Percentiles rank a stretch among this genome's conserved stretches.
Conservation (phyloP, 2,329 filamentous ascomycete species). For the Saccharata proteae region DNA sequence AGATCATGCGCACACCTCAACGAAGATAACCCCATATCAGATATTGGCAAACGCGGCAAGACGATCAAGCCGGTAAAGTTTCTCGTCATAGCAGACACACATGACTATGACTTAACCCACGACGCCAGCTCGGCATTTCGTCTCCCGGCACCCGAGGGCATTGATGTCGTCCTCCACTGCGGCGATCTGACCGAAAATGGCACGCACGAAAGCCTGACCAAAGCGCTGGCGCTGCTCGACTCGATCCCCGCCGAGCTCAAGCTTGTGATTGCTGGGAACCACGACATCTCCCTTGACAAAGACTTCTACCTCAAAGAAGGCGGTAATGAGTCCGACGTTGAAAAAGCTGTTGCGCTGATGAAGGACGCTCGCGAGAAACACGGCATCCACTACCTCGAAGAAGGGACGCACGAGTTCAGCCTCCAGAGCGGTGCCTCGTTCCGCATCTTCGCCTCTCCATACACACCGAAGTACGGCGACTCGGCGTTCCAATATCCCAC, state of each 20-base stretch:
- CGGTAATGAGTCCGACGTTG: slow-evolving; percentile 13
- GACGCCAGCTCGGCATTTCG: slow-evolving; percentile 11
- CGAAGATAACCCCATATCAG: not conserved
- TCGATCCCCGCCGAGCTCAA: slow-evolving; percentile 43
- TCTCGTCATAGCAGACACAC: slow-evolving; percentile 34
- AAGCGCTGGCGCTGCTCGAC: slow-evolving; percentile 35
- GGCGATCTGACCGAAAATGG: slow-evolving; percentile 47
- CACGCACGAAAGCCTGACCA: slow-evolving; percentile 32
- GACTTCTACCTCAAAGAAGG: slow-evolving; percentile 28
- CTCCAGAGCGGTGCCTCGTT: slow-evolving; percentile 37
- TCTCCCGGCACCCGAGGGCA: slow-evolving; percentile 29
- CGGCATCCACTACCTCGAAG: slow-evolving; percentile 44
- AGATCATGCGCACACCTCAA: not conserved
- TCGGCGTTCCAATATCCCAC: slow-evolving; percentile 45
- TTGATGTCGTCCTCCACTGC: slow-evolving; percentile 45
- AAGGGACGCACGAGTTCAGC: slow-evolving; percentile 36
- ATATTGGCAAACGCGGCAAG: not conserved
- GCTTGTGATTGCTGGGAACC: slow-evolving; percentile 51
- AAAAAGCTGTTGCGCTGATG: slow-evolving; percentile 11
- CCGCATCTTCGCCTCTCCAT: slow-evolving; percentile 40
- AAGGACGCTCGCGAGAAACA: slow-evolving; percentile 15
- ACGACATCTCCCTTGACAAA: slow-evolving; percentile 46
- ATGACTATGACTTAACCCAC: slow-evolving; percentile 12
- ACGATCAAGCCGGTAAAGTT: slow-evolving; percentile 12
- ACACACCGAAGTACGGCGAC: slow-evolving; percentile 42